Conservation (phyloP, 2,329 filamentous ascomycete species). For the Nemania sp. region DNA sequence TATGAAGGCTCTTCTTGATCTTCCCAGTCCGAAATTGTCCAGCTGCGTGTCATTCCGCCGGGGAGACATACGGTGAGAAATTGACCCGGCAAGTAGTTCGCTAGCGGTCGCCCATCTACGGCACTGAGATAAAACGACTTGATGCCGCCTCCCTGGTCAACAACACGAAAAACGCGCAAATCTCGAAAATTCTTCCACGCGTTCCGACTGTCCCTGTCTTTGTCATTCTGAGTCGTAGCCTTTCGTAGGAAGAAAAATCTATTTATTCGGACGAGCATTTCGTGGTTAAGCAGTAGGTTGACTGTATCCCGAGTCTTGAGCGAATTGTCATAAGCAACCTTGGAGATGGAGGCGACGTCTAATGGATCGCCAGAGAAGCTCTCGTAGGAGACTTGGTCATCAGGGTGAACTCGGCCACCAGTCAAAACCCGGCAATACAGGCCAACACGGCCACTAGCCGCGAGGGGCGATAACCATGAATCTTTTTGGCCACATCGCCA, state of each 20-base stretch:
- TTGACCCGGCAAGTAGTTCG: slow-evolving; percentile 32
- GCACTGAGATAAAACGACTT: slow-evolving; percentile 33
- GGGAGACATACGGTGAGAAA: slow-evolving; percentile 33
- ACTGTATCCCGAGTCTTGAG: slow-evolving; percentile 32
- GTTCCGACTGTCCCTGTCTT: slow-evolving; percentile 21
- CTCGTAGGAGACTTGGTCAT: slow-evolving; percentile 27
- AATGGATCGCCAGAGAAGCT: slow-evolving; percentile 22
- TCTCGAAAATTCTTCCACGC: slow-evolving; percentile 32
- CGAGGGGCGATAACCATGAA: slow-evolving; percentile 29
- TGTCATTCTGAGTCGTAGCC: slow-evolving; percentile 25
- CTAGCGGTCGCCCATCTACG: slow-evolving; percentile 24
- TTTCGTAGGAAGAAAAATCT: slow-evolving; percentile 24
- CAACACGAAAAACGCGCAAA: slow-evolving; percentile 22
- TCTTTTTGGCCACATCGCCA: slow-evolving; percentile 35
- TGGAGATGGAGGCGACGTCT: slow-evolving; percentile 26
- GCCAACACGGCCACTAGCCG: slow-evolving; percentile 28
- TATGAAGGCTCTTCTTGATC: slow-evolving; percentile 23
- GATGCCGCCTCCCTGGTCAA: slow-evolving; percentile 26
- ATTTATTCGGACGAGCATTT: slow-evolving; percentile 31
- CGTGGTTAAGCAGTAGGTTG: slow-evolving; percentile 29
- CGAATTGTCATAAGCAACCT: slow-evolving; percentile 30
- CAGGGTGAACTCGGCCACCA: slow-evolving; percentile 28
- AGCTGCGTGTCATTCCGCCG: slow-evolving; percentile 24
- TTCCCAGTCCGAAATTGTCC: slow-evolving; percentile 33
- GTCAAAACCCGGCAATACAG: slow-evolving; percentile 29